Evolutionary conservation across 2,329 filamentous ascomycete genomes (phyloP), one percentile per base, ranked within the genome.

Genomic region (Alternaria gaisen): DNA sequence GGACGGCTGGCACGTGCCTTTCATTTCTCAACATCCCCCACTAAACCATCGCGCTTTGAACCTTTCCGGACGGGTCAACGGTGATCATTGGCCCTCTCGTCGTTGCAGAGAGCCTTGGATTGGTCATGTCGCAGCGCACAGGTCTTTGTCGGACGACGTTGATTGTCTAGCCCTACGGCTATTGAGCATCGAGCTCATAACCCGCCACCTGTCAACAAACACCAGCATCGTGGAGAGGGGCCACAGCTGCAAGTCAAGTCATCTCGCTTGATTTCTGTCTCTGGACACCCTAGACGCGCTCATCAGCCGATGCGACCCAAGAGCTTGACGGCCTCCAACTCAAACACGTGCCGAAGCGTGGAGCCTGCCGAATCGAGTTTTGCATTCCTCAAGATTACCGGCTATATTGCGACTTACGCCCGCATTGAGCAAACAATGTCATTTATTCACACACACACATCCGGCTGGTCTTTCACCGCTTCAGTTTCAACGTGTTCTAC

Each of bases 41-140:
- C 36, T 38, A 32, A 50, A n/a, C 28, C 40, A 38, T 52, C 40
- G 34, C 52, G 42, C 52, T 48, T 58, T 46, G 24, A 36, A 26
- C 48, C 44, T 56, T 38, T 24, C 43, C 55, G 47, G 18, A 57
- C 58, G 44, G 54, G 43, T 26, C 51, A 58, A 56, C 55, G 61
- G 43, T 54, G 28, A 63, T 61, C 60, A 60, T 36, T 70, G 38
- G 56, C 38, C 20, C 22, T 34, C 38, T 52, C 38, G 53, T 53
- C 47, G 34, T 42, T 43, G 53, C 41, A 52, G 51, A 52, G 53
- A 30, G 26, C 48, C 43, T 40, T 36, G 60, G 56, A 72, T 72
- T 72, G 72, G 72, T 46, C 65, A 72, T 67, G 72, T 72, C 65
- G 70, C 68, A 72, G 56, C 57, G 64, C 65, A 66, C 60, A 58